Conservation (phyloP, 306 rosid genomes). For the Mucuna pruriens region DNA sequence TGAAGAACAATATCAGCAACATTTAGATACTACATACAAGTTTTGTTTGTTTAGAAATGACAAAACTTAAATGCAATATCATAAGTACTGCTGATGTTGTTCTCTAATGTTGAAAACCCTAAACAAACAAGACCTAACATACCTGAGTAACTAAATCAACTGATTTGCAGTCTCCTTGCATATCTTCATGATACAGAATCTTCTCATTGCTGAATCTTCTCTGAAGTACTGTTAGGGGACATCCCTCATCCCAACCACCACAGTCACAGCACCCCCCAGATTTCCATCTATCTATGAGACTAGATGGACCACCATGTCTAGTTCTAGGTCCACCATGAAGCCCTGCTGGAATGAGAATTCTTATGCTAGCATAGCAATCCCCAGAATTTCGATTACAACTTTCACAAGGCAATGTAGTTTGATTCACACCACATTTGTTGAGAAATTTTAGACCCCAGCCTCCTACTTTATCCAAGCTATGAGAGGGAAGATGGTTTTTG, state of each 20-base stretch:
- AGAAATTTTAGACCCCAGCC: constrained; percentile 19
- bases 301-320: not conserved
- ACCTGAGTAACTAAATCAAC: constrained; percentile 14
- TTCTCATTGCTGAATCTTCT: constrained; percentile 4
- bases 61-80: no score
- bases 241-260: constrained; percentile 30
- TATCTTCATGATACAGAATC: not conserved
- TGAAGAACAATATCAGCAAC: no score
- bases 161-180: not conserved
- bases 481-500: not conserved
- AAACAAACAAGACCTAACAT: no score
- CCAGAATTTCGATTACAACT: not conserved
- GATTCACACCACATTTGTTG: not conserved
- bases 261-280: constrained; percentile 5
- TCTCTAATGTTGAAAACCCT: no score
- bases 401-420: not conserved
- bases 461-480: not conserved
- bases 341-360: constrained; percentile 10
- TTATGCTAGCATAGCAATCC: not conserved
- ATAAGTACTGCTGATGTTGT: no score
- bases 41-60: no score
- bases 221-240: not conserved
- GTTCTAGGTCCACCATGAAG: constrained; percentile 23
- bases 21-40: no score
- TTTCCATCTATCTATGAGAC: constrained; percentile 22